Evolutionary conservation across 169 alveolate genomes (phyloP).

Genomic region (Eimeria necatrix): DNA sequence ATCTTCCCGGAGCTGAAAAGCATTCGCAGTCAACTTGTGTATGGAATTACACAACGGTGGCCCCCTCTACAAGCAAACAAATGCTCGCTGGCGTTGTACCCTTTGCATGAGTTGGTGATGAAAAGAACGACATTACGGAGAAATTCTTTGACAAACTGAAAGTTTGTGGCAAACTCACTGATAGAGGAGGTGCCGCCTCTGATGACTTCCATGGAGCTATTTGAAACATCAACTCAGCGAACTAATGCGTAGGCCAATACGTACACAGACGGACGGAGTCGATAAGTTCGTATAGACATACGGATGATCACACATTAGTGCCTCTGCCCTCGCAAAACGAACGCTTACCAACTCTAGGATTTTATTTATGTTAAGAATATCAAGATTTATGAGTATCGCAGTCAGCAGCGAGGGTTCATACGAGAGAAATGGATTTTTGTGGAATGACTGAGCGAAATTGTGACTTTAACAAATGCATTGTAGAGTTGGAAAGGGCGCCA

Average conservation of each 20-base stretch:
- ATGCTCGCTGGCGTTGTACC: not conserved
- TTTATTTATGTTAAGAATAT: too few relatives aligned
- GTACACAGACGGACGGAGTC: not conserved
- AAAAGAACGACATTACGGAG: not conserved
- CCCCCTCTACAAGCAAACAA: not conserved
- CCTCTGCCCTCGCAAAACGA: too few relatives aligned
- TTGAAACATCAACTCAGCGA: conserved; percentile 62
- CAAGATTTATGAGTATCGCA: too few relatives aligned
- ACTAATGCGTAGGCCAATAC: conserved; percentile 22
- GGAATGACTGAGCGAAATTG: too few relatives aligned
- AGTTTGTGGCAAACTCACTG: not conserved
- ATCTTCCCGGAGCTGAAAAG: conserved; percentile 28
- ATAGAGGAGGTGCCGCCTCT: not conserved
- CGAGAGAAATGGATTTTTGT: too few relatives aligned
- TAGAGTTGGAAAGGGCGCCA: not conserved
- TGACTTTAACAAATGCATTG: not conserved
- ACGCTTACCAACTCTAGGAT: too few relatives aligned
- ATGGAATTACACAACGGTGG: not conserved
- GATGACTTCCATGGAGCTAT: conserved; percentile 9
- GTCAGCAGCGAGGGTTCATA: too few relatives aligned
- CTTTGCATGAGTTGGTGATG: not conserved
- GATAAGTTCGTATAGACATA: not conserved
- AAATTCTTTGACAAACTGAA: not conserved
- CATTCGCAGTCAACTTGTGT: not conserved
- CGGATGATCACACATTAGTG: too few relatives aligned